Evolutionary conservation across 2,329 filamentous ascomycete genomes (phyloP).

Genomic region (Xylariomycetidae sp.): DNA sequence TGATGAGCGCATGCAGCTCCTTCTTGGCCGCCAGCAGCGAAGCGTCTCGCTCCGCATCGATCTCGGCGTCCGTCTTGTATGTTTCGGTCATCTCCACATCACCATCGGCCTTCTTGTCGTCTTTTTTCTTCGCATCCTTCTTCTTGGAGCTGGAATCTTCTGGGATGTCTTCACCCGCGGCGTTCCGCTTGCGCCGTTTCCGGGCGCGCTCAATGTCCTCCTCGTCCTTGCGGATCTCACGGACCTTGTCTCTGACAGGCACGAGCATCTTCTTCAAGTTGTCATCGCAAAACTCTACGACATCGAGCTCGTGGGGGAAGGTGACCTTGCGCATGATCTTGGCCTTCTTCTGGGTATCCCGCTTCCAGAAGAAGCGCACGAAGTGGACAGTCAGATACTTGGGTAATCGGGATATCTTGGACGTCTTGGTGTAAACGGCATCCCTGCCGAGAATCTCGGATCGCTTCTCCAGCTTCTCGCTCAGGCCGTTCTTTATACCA

Average conservation of each 20-base stretch:
- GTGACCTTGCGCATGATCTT: conserved; percentile 99
- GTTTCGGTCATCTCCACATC: conserved; percentile 70
- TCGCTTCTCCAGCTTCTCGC: conserved; percentile 86
- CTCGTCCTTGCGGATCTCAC: conserved; percentile 91
- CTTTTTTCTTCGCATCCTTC: conserved; percentile 34
- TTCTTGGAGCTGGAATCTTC: conserved; percentile 46
- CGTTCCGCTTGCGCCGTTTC: conserved; percentile 78
- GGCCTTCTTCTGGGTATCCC: conserved; percentile 92
- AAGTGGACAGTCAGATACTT: conserved; percentile 97
- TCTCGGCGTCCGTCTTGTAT: conserved; percentile 91
- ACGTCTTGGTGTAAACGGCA: conserved; percentile 82
- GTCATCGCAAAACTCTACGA: conserved; percentile 92
- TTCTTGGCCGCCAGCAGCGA: conserved; percentile 78
- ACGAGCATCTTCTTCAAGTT: conserved; percentile 77
- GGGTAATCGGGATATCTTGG: conserved; percentile 82
- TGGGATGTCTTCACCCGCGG: conserved; percentile 41
- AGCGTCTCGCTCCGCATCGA: conserved; percentile 78
- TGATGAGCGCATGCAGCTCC: conserved; percentile 75
- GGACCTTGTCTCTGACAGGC: conserved; percentile 93
- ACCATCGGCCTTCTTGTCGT: conserved; percentile 47
- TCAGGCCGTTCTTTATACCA: conserved; percentile 75
- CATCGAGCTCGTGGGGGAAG: conserved; percentile 88
- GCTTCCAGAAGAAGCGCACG: conserved; percentile 97
- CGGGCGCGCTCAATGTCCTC: conserved; percentile 86
- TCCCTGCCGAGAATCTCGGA: conserved; percentile 74